Evolutionary conservation across 2,329 filamentous ascomycete genomes (phyloP), one percentile per base, ranked within the genome.

Genomic region (Ceratocystis diversiconidia): DNA sequence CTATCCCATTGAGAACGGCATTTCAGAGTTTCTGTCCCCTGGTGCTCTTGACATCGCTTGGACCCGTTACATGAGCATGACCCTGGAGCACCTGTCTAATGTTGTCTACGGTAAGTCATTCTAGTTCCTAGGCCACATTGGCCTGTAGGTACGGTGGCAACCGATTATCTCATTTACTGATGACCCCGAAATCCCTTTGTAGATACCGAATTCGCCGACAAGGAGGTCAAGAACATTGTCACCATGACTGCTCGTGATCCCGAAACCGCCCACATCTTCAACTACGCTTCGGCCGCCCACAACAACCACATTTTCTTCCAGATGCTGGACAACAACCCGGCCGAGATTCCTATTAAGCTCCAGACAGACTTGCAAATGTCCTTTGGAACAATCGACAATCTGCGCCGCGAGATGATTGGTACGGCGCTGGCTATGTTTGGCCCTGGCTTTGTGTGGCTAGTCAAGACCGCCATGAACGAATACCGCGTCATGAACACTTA

Each of bases 391-490:
- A 79, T 95, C 71, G 88, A 95, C 69, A 92, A 88, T 36, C 84
- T 99, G 67, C 85, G 85, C 73, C 80, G 81, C 71, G 89, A 94
- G 74, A 85, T 99, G 76, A 76, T 94, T 72, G 79, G 86, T 69
- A 95, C 88, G 50, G 92, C 92, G 67, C 81, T 84, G 70, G 83
- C 85, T 77, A 96, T 97, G 91, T 97, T 99, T 78, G 94, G 92
- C 65, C 92, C 92, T 0, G 94, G 94, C 69, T 97, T 95, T 77
- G 88, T 97, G 73, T 99, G 94, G 94, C 86, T 99, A 68, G 89
- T 96, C 72, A 84, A 84, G 76, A 73, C 71, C 70, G 75, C 72
- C 64, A 72, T 74, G 68, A 71, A 70, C 73, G 79, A 79, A 70
- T 80, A 80, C 77, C 85, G 86, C 72, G 82, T 99, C 72, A 81